Percentiles rank a stretch among this genome's conserved stretches.
phyloP scores from a whole-genome alignment of 106 monocot genomes.

The Hemerocallis citrina region DNA sequence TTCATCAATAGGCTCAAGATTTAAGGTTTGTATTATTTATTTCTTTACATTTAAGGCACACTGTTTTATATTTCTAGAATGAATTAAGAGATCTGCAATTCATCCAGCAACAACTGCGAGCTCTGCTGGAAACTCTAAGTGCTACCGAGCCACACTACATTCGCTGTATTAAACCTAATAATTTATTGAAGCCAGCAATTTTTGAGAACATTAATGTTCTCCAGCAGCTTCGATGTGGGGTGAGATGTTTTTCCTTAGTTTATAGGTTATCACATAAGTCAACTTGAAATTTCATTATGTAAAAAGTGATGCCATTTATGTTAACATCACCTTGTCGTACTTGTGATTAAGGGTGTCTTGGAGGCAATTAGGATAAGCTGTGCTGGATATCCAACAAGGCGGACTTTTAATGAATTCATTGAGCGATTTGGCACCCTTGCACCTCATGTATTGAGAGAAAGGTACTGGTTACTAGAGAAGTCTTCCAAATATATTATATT shows the following conservation, averaged over 20 bases:
- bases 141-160: constrained; percentile 74
- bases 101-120: constrained; percentile 70
- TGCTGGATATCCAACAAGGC: too few species aligned
- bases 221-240: constrained; percentile 84
- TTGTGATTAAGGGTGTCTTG: too few species aligned
- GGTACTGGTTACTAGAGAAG: constrained; percentile 21
- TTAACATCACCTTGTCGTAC: too few species aligned
- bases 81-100: constrained; percentile 1
- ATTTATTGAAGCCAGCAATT: constrained; percentile 59
- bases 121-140: constrained; percentile 64
- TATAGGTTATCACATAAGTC: too few species aligned
- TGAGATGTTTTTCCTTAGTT: constrained; percentile 28
- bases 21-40: constrained; percentile 34
- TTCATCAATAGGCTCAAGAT: constrained; percentile 64
- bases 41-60: not conserved
- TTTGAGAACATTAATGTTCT: constrained; percentile 82
- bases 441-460: constrained; percentile 49
- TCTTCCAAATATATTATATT: not conserved
- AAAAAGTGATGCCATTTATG: too few species aligned
- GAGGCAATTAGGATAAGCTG: too few species aligned
- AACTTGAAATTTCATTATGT: too few species aligned
- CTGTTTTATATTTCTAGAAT: not conserved
- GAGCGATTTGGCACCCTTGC: constrained; percentile 73
- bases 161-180: constrained; percentile 73
- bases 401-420: constrained; percentile 66